Evolutionary conservation across 176 grass and related monocot species (phyloP).

Genomic region (Luzula sylvatica): DNA sequence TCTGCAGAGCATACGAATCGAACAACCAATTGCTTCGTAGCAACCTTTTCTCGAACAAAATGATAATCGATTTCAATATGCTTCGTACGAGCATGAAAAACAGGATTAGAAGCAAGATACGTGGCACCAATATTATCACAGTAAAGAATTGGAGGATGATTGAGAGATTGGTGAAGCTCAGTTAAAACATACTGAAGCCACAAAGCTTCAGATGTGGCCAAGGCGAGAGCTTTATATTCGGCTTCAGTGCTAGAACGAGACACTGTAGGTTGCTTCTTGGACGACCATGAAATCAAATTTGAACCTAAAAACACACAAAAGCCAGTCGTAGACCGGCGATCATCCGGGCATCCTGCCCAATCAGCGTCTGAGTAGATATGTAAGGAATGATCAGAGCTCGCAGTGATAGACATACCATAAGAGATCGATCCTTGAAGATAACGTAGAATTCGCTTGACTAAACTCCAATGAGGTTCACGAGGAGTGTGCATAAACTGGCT

Average conservation of each 20-base stretch:
- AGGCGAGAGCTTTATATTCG: background rate
- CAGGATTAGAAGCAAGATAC: background rate
- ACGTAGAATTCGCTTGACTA: background rate
- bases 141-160: background rate
- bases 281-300: background rate
- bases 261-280: background rate
- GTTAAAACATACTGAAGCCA: background rate
- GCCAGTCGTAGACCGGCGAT: background rate
- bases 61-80: background rate
- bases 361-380: background rate
- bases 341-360: background rate
- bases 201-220: background rate
- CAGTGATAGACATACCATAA: background rate
- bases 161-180: background rate
- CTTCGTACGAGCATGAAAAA: background rate
- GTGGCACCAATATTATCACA: constrained; percentile 1
- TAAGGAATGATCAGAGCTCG: background rate
- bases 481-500: background rate
- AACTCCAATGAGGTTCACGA: too few species aligned
- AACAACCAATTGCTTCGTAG: background rate
- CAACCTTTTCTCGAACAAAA: background rate
- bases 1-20: background rate
- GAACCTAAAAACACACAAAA: background rate
- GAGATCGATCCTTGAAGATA: background rate
- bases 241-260: background rate